A percentile compares a stretch with the other conserved stretches of the same genome.
Evolutionary conservation across 2,329 filamentous ascomycete genomes (phyloP).

Genomic region (Dothistroma septosporum): DNA sequence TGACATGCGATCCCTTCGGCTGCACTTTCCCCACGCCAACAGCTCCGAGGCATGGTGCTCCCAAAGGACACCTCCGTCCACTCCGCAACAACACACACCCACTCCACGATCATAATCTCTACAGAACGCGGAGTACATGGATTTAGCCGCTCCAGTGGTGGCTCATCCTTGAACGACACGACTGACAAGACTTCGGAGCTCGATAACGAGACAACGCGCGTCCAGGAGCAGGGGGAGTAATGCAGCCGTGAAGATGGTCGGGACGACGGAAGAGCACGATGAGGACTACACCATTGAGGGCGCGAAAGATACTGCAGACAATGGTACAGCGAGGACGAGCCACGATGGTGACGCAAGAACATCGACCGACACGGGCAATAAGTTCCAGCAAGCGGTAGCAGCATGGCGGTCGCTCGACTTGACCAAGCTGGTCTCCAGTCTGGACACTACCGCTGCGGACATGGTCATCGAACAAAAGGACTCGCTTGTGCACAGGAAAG

Average conservation of each 20-base stretch:
- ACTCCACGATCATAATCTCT: neutral
- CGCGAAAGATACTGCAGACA: conserved; percentile 25
- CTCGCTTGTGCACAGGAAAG: conserved; percentile 92
- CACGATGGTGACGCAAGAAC: conserved; percentile 6
- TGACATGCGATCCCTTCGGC: conserved; percentile 1
- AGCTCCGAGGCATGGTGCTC: neutral
- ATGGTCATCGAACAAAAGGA: conserved; percentile 91
- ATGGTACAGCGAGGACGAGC: conserved; percentile 5
- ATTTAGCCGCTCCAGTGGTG: neutral
- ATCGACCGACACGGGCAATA: conserved; percentile 64
- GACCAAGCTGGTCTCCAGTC: conserved; percentile 72
- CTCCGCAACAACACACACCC: neutral
- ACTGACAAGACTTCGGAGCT: neutral
- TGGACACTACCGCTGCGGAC: conserved; percentile 92
- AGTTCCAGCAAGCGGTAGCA: conserved; percentile 93
- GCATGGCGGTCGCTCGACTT: conserved; percentile 95
- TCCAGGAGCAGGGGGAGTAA: neutral
- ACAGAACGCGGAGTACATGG: neutral
- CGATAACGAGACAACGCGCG: conserved; percentile 2
- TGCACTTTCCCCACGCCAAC: neutral
- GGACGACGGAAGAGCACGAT: conserved; percentile 20
- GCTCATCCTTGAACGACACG: neutral
- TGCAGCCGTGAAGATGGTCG: conserved; percentile 17
- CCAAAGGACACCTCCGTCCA: neutral
- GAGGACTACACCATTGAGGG: conserved; percentile 27